Conservation (phyloP, 2,329 filamentous ascomycete species). For the Bertia moriformis region DNA sequence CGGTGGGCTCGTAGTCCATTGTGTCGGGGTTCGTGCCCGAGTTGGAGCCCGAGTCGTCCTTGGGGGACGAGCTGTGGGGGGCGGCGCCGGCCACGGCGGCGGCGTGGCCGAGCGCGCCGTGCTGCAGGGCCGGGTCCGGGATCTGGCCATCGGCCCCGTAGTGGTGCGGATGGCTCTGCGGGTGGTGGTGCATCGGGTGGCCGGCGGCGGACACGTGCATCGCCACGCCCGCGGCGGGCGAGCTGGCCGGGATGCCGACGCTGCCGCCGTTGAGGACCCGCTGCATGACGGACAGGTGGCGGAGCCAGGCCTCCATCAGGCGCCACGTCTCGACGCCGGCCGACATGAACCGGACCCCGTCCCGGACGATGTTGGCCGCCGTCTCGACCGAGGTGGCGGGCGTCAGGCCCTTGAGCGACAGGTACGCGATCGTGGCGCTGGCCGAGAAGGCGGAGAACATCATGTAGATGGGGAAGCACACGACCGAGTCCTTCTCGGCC, state of each 20-base stretch:
- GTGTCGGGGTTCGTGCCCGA: constrained; percentile 36
- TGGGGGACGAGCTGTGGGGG: constrained; percentile 22
- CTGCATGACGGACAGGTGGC: constrained; percentile 46
- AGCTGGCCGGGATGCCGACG: neutral
- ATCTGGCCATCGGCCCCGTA: neutral
- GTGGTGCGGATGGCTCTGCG: no score
- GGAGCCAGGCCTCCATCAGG: constrained; percentile 41
- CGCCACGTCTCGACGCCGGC: constrained; percentile 45
- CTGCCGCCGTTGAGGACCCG: constrained; percentile 31
- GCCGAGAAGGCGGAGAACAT: constrained; percentile 47
- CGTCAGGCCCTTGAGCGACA: constrained; percentile 45
- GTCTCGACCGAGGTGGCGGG: constrained; percentile 40
- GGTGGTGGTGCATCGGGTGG: no score
- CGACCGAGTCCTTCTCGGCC: constrained; percentile 39
- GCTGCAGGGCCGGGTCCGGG: neutral
- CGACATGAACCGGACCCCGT: constrained; percentile 42
- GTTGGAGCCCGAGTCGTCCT: constrained; percentile 40
- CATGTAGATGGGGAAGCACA: constrained; percentile 51
- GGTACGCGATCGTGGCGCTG: constrained; percentile 44
- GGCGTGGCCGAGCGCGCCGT: no score
- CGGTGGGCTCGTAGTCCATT: constrained; percentile 45
- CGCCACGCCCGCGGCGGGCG: no score
- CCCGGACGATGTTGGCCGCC: constrained; percentile 37
- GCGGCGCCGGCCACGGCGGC: no score
- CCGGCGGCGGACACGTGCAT: no score